A percentile compares a stretch with the other conserved stretches of the same genome.
phyloP scores from a whole-genome alignment of 2,329 filamentous ascomycete species.

The Cercospora janseana region DNA sequence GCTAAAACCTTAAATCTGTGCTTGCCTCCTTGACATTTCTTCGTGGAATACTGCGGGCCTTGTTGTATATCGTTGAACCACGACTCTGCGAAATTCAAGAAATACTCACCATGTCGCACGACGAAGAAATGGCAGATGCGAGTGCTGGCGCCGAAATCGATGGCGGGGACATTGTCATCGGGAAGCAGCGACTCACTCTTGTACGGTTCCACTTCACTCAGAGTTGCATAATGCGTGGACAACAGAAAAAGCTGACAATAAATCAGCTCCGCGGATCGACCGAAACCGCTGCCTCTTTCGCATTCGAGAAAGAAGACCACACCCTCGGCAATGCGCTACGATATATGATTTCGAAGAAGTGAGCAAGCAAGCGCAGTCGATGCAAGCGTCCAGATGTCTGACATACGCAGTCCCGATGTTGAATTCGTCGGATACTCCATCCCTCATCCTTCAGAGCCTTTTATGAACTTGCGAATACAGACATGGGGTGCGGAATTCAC shows the following conservation, averaged over 20 bases:
- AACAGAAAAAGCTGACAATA: conserved; percentile 3
- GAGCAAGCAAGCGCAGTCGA: conserved; percentile 38
- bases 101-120: conserved; percentile 28
- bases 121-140: conserved; percentile 41
- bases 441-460: conserved; percentile 89
- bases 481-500: too few species aligned
- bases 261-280: conserved; percentile 74
- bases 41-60: not conserved
- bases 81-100: not conserved
- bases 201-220: conserved; percentile 30
- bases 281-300: conserved; percentile 88
- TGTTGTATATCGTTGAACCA: not conserved
- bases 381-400: conserved; percentile 6
- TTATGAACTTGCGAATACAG: conserved; percentile 97
- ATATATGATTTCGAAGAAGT: conserved; percentile 99
- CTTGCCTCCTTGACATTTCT: conserved; percentile 6
- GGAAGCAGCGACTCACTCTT: conserved; percentile 48
- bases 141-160: conserved; percentile 47
- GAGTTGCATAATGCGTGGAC: not conserved
- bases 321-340: conserved; percentile 91
- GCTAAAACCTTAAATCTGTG: conserved; percentile 18
- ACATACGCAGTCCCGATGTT: conserved; percentile 70
- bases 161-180: conserved; percentile 34
- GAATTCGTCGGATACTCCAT: conserved; percentile 99
- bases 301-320: conserved; percentile 91